These are phyloP conservation scores for Capsicum baccatum DNA, from an alignment of 257 asterid genomes.

Conservation along the genomic window DNA sequence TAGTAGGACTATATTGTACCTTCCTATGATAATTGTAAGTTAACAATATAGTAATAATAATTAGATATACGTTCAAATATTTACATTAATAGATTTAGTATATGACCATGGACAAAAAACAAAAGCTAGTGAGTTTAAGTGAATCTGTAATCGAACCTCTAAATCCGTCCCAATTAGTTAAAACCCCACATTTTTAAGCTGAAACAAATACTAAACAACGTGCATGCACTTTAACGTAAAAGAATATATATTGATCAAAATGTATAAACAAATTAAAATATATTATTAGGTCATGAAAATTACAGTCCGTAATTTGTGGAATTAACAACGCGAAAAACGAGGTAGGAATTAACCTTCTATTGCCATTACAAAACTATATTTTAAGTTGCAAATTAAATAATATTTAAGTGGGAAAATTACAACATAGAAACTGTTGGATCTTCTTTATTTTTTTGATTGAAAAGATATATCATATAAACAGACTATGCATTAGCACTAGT, in stretches of 20 bases:
- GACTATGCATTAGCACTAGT: no score
- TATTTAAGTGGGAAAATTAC: not conserved
- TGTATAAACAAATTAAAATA: not conserved
- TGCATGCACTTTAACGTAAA: not conserved
- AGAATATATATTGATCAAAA: not conserved
- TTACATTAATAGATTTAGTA: no score
- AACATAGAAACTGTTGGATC: not conserved
- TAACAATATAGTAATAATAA: no score
- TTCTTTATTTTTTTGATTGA: no score
- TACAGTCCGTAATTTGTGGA: not conserved
- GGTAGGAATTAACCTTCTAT: not conserved
- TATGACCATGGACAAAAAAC: no score
- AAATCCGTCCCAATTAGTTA: no score
- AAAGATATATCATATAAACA: no score
- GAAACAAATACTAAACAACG: no score
- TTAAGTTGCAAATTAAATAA: not conserved
- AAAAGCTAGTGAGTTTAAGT: not conserved
- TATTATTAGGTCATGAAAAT: not conserved
- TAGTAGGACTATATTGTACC: no score
- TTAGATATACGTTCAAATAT: no score
- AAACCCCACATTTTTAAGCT: not conserved
- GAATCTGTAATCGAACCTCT: no score
- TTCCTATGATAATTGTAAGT: no score
- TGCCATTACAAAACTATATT: not conserved
- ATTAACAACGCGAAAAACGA: not conserved